Evolutionary conservation across 768 basidiomycete species (phyloP).

Genomic region (Mycena polygramma): DNA sequence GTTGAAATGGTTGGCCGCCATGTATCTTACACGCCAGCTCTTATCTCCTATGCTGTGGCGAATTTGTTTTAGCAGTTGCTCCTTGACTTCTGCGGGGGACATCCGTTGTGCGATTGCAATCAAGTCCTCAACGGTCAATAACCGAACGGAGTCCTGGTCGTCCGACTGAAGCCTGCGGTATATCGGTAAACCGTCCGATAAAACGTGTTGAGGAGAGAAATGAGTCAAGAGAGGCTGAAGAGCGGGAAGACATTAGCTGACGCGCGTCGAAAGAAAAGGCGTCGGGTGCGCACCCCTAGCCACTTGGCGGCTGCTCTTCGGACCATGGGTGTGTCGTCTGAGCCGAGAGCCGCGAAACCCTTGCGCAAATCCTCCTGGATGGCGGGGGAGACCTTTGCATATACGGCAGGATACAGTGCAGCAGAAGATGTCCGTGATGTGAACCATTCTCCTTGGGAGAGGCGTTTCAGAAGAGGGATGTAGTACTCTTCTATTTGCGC

Average conservation of each 20-base stretch:
- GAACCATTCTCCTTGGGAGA: conserved; percentile 98
- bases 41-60: conserved; percentile 92
- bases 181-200: conserved; percentile 90
- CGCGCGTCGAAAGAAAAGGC: conserved; percentile 16
- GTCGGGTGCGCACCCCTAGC: conserved; percentile 81
- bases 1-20: conserved; percentile 98
- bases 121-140: conserved; percentile 95
- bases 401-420: conserved; percentile 92
- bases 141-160: conserved; percentile 97
- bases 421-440: conserved; percentile 97
- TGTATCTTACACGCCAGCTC: conserved; percentile 98
- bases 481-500: conserved; percentile 90
- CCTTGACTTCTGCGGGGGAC: conserved; percentile 89
- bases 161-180: conserved; percentile 95
- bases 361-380: conserved; percentile 92
- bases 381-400: conserved; percentile 78
- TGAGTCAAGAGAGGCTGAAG: conserved; percentile 82
- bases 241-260: conserved; percentile 22
- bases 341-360: conserved; percentile 83
- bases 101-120: conserved; percentile 92
- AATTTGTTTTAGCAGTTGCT: conserved; percentile 89
- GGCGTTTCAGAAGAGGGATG: conserved; percentile 90
- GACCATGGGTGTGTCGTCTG: conserved; percentile 99
- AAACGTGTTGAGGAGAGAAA: conserved; percentile 82
- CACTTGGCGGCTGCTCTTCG: conserved; percentile 95